Conservation (phyloP, 2,329 filamentous ascomycete genomes). For the Fusarium marasasianum region DNA sequence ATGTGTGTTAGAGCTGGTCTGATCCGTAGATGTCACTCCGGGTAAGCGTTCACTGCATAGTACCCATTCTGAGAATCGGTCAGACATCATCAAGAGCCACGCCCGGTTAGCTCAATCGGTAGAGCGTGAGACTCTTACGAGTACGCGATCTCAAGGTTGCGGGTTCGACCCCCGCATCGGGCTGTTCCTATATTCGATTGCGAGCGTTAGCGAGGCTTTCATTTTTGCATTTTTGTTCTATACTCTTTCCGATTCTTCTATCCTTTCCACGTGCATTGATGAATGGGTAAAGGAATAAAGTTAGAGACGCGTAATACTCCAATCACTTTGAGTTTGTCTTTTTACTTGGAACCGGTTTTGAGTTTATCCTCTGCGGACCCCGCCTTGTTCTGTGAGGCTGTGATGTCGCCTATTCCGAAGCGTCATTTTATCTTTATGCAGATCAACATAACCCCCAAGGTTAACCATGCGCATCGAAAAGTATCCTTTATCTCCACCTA, state of each 20-base stretch:
- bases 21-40: neutral
- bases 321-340: neutral
- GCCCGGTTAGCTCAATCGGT: slow-evolving; percentile 53
- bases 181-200: slow-evolving; percentile 49
- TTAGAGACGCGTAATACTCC: neutral
- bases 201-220: slow-evolving; percentile 12
- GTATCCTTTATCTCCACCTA: slow-evolving; percentile 37
- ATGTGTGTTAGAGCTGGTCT: too few species aligned
- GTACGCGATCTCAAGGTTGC: slow-evolving; percentile 62
- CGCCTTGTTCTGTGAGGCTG: neutral
- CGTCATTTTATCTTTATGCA: neutral
- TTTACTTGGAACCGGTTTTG: neutral
- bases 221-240: neutral
- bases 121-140: slow-evolving; percentile 75
- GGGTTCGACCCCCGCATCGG: slow-evolving; percentile 62
- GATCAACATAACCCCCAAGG: neutral
- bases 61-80: accelerated
- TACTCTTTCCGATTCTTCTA: too few species aligned
- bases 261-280: accelerated
- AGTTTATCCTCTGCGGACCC: neutral
- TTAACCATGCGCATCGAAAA: neutral
- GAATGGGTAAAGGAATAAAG: neutral
- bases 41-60: accelerated
- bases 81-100: slow-evolving; percentile 35
- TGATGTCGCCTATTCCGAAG: neutral